phyloP scores from a whole-genome alignment of 129 eudicot species.

The Glebionis coronaria region DNA sequence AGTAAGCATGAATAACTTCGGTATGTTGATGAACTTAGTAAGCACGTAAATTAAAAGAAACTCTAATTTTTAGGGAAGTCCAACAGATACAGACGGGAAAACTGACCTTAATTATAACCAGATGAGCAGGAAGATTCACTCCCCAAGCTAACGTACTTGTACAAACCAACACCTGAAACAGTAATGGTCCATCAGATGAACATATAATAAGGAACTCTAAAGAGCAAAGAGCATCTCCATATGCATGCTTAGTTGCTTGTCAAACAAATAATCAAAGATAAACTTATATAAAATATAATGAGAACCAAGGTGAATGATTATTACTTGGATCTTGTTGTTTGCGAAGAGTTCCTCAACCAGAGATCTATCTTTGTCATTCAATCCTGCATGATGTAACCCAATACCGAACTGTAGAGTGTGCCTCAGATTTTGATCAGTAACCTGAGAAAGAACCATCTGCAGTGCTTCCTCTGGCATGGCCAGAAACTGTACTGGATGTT shows the following conservation, averaged over 20 bases:
- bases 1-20: too few species aligned
- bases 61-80: not conserved
- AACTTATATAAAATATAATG: not conserved
- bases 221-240: not conserved
- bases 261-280: conserved; percentile 9
- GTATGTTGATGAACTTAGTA: too few species aligned
- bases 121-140: conserved; percentile 97
- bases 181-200: conserved; percentile 8
- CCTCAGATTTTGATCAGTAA: conserved; percentile 90
- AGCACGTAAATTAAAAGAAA: not conserved
- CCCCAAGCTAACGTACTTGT: conserved; percentile 99
- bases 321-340: conserved; percentile 95
- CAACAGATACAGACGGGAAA: not conserved
- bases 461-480: conserved; percentile 73
- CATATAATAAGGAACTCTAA: conserved; percentile 3
- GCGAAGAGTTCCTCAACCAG: conserved; percentile 95
- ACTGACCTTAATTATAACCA: conserved; percentile 92
- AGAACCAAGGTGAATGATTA: not conserved
- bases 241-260: not conserved
- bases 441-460: conserved; percentile 95
- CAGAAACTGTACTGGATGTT: conserved; percentile 83
- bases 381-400: conserved; percentile 97
- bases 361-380: conserved; percentile 94
- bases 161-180: conserved; percentile 82
- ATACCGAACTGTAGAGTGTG: conserved; percentile 96